A percentile compares a stretch with the other conserved stretches of the same genome.
phyloP scores from a whole-genome alignment of 148 eudicot species.

The Bassia scoparia region DNA sequence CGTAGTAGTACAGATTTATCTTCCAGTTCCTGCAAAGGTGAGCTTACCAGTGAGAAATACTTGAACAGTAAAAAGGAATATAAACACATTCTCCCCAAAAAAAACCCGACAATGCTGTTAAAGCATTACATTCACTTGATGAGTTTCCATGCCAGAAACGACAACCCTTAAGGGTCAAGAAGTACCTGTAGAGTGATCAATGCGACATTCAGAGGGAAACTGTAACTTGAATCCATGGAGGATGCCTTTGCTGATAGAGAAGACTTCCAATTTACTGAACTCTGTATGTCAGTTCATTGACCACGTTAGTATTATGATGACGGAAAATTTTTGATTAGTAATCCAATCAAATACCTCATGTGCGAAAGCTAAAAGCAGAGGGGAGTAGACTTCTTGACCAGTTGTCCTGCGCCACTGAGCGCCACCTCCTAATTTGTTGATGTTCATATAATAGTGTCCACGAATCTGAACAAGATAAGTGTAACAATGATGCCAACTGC shows the following conservation, averaged over 20 bases:
- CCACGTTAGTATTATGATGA: neutral
- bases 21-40: slow-evolving; percentile 57
- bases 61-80: neutral
- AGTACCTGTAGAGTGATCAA: slow-evolving; percentile 79
- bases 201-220: slow-evolving; percentile 75
- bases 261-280: slow-evolving; percentile 53
- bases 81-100: too few relatives aligned
- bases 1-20: slow-evolving; percentile 69
- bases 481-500: neutral
- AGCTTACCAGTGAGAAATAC: neutral
- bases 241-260: slow-evolving; percentile 44
- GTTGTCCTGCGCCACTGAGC: slow-evolving; percentile 78
- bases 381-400: slow-evolving; percentile 86
- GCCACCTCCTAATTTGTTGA: slow-evolving; percentile 61
- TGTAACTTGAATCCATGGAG: slow-evolving; percentile 63
- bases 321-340: neutral
- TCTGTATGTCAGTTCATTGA: slow-evolving; percentile 36
- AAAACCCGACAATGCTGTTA: neutral
- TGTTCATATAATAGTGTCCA: slow-evolving; percentile 66
- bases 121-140: neutral
- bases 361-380: slow-evolving; percentile 68
- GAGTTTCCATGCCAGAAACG: neutral
- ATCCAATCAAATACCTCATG: slow-evolving; percentile 49
- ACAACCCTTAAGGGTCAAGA: neutral
- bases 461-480: slow-evolving; percentile 44